phyloP scores from a whole-genome alignment of 2,329 filamentous ascomycete genomes.

The Aspergillus alliaceus region DNA sequence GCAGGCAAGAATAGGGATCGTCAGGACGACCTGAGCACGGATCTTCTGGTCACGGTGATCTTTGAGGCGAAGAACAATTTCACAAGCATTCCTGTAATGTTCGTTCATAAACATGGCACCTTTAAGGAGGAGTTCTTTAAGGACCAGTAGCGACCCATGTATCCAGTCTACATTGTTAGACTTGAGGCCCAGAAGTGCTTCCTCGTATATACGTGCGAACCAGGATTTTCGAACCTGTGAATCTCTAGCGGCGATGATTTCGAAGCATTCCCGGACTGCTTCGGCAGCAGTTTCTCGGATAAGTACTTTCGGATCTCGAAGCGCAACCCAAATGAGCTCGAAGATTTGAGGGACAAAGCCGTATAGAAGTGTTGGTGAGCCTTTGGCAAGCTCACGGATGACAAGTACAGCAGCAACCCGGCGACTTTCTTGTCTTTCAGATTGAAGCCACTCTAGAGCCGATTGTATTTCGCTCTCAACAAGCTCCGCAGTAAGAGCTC shows the following conservation, averaged over 20 bases:
- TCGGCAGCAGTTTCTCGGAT: conserved; percentile 91
- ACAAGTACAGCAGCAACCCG: conserved; percentile 91
- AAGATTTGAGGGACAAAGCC: conserved; percentile 93
- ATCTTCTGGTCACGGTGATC: conserved; percentile 89
- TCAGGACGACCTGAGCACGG: conserved; percentile 81
- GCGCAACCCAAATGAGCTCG: conserved; percentile 91
- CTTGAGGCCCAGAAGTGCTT: conserved; percentile 77
- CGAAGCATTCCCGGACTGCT: conserved; percentile 90
- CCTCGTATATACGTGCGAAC: conserved; percentile 88
- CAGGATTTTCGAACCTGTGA: conserved; percentile 80
- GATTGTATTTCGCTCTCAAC: conserved; percentile 97
- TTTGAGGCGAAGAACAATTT: conserved; percentile 88
- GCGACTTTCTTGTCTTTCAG: conserved; percentile 88
- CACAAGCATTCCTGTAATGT: conserved; percentile 86
- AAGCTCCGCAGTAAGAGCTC: conserved; percentile 89
- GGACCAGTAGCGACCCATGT: conserved; percentile 88
- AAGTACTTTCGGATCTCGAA: conserved; percentile 84
- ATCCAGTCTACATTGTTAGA: conserved; percentile 81
- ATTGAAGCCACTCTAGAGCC: conserved; percentile 93
- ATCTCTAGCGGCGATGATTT: conserved; percentile 92
- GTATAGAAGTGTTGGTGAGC: conserved; percentile 93
- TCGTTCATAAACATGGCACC: conserved; percentile 99
- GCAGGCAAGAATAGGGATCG: conserved; percentile 88
- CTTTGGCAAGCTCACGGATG: conserved; percentile 84
- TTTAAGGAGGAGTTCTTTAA: conserved; percentile 89